Evolutionary conservation across 2,329 filamentous ascomycete genomes (phyloP), one percentile per base, ranked within the genome.

Genomic region (Bipolaris gigantea): DNA sequence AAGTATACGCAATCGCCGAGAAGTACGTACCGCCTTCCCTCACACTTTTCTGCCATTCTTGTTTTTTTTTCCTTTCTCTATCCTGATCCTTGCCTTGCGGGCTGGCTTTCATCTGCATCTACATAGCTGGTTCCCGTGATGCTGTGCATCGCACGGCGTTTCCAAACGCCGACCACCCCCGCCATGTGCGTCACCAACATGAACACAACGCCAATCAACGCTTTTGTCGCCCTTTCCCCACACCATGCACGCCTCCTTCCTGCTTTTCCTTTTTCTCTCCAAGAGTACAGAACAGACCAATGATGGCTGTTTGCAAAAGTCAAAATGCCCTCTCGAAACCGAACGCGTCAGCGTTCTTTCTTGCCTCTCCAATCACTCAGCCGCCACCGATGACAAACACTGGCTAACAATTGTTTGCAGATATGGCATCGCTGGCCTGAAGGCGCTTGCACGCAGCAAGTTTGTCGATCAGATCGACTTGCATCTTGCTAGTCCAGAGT

Each of bases 1-100:
- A 76, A 48, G 76, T 81, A 35, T 81, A 81, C 62, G 77, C 78
- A 32, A 73, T 81, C 21, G 79, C 77, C 9, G 79, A 81, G 64
- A 81, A 81, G 71, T 75, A 72, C 66, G 73, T 73, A 56, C 45
- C 44, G 52, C 51, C 10, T 51, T 61, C 55, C 41, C 45, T 57
- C 6, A 10, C 27, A 43, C 18, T 19, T 32, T 43, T 16, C 53
- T 43, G 35, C 10, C 27, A 30, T 30, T 2, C 10, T 30, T 30
- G 27, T 11, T 30, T 30, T 11, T 27, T 50, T 55, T 53, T 27
- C 32, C 48, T 49, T 55, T 46, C 57, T 53, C 56, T 44, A 60
- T 53, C 54, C 52, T 56, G 46, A 53, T 44, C 57, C 47, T 48
- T 49, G 54, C 48, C 53, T 47, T 43, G 57, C 54, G 56, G 53